Evolutionary conservation across 371 early-diverging fungal species (phyloP), one percentile per base, ranked within the genome.

Genomic region (Mortierella sp.): DNA sequence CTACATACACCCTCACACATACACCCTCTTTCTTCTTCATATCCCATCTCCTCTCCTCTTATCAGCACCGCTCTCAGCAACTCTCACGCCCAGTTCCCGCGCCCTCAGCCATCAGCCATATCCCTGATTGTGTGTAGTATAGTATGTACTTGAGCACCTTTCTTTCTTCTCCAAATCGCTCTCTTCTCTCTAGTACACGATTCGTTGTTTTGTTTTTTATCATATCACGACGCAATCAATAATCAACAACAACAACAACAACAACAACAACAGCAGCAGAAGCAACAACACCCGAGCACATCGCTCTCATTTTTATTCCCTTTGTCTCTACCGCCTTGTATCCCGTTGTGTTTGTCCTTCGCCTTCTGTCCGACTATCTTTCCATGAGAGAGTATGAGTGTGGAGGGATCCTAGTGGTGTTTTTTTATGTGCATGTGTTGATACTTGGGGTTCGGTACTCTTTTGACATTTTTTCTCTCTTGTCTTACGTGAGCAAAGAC

Each of bases 341-440:
- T 63, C 63, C 63, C 63, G 34, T 63, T 63, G 63, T 31, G 63
- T 63, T 8, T 31, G 5, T 28, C 31, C 26, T 45, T 8, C 31
- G 10, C 26, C 65, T 16, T 65, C 28, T 16, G 31, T 34, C 65
- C 65, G 31, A 65, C 34, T 31, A n/a, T 55, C n/a, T 7, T 55
- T 55, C n/a, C 55, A 8, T 5, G n/a, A n/a, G 55, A n/a, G 19
- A 21, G n/a, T 65, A 11, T 65, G n/a, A n/a, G 68, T 65, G 68
- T 65, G 68, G 68, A 65, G 68, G 38, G 68, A 65, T 65, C 68
- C 42, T 38, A 65, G 68, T 65, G 68, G 68, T 65, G 68, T 13
- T 28, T 11, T 58, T 34, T 38, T 21, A 19, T 65, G 21, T 24
- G 6, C 38, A 21, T 9, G 9, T 65, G 68, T 65, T 65, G 38